Percentiles rank a stretch among this genome's conserved stretches.
These are phyloP conservation scores for Rubus idaeus DNA, from an alignment of 306 rosid species.

Conservation along the genomic window DNA sequence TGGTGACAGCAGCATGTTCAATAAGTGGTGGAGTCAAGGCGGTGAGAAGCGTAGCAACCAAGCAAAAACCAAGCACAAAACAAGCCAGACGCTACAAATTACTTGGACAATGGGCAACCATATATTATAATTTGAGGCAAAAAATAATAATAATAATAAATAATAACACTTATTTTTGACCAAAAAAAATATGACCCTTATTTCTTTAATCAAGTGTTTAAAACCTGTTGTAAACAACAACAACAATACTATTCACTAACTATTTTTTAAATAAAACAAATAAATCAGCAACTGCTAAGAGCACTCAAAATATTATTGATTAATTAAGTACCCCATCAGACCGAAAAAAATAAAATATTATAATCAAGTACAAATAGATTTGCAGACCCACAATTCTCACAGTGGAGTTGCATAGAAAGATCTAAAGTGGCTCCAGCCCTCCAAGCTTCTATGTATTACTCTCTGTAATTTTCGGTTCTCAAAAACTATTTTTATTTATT, in stretches of 20 bases:
- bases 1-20: background rate
- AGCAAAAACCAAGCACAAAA: constrained; percentile 21
- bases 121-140: background rate
- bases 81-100: constrained; percentile 14
- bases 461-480: background rate
- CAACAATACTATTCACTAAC: background rate
- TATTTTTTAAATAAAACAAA: background rate
- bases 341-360: background rate
- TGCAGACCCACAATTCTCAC: background rate
- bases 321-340: background rate
- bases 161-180: too few relatives aligned
- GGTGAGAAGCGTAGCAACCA: constrained; percentile 26
- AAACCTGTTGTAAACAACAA: background rate
- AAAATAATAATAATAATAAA: too few relatives aligned
- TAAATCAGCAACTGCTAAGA: background rate
- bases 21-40: background rate
- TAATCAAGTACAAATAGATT: background rate
- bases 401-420: background rate
- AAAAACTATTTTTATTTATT: background rate
- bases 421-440: background rate
- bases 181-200: too few relatives aligned
- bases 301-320: background rate
- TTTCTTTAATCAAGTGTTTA: background rate
- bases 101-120: constrained; percentile 3
- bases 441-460: background rate